Conservation (phyloP, 306 rosid species). For the Myrica gale region DNA sequence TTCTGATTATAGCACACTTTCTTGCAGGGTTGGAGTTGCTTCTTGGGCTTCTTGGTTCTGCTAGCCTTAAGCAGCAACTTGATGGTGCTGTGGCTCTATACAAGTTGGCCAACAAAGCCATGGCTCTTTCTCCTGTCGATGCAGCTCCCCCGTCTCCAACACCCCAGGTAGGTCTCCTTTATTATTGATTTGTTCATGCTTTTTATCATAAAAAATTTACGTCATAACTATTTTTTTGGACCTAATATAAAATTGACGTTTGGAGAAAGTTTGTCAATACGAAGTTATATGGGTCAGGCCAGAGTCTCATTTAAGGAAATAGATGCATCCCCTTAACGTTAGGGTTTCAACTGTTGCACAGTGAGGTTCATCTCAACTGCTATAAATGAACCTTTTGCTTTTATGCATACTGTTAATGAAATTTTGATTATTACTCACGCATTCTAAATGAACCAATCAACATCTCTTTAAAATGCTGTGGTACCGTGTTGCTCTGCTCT, state of each 20-base stretch:
- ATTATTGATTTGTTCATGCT: not conserved
- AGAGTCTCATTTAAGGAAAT: not conserved
- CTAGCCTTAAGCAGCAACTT: constrained; percentile 71
- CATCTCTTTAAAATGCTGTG: not conserved
- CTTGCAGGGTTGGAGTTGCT: constrained; percentile 86
- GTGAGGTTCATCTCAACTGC: not conserved
- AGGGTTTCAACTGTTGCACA: not conserved
- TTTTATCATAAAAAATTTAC: not conserved
- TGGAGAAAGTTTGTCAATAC: not conserved
- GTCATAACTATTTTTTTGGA: not conserved
- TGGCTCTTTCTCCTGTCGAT: constrained; percentile 73
- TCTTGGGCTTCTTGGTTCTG: constrained; percentile 78
- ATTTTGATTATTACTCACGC: too few species aligned
- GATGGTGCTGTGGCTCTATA: constrained; percentile 90
- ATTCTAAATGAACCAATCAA: not conserved
- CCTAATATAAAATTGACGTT: not conserved
- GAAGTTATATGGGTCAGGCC: not conserved
- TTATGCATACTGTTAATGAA: too few species aligned
- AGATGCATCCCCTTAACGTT: not conserved
- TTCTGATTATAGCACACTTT: constrained; percentile 20
- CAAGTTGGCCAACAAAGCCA: constrained; percentile 86
- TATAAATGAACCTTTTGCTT: too few species aligned
- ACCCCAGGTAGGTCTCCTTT: constrained; percentile 65
- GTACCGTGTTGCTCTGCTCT: not conserved
- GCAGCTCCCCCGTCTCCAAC: constrained; percentile 98